A percentile compares a stretch with the other conserved stretches of the same genome.
Conservation (phyloP, 331 rosid genomes). For the Rhamnella rubrinervis region DNA sequence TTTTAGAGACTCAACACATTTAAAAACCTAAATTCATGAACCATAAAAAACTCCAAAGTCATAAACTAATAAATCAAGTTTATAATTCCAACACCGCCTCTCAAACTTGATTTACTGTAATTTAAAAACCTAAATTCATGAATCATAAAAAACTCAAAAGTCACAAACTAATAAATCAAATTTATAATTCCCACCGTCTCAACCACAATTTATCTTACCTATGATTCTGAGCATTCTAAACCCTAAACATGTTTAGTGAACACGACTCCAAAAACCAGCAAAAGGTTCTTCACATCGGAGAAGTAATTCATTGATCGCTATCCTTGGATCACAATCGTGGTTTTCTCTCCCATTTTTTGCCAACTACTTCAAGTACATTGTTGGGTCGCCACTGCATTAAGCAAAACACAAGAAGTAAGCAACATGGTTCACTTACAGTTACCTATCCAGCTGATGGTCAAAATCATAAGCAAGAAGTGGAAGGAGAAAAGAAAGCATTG, state of each 20-base stretch:
- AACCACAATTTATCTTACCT: slow-evolving; percentile 73
- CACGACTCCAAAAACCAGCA: slow-evolving; percentile 94
- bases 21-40: no score
- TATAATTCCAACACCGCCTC: no score
- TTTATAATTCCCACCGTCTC: slow-evolving; percentile 30
- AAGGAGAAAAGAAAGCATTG: no score
- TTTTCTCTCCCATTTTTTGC: slow-evolving; percentile 62
- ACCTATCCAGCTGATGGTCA: no score
- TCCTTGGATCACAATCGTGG: slow-evolving; percentile 67
- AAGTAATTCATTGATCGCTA: slow-evolving; percentile 89
- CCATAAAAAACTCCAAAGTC: no score
- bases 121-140: no score
- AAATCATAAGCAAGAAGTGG: no score
- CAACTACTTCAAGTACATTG: slow-evolving; percentile 73
- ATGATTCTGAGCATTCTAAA: slow-evolving; percentile 68
- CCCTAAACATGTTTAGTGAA: slow-evolving; percentile 62
- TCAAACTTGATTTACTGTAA: no score
- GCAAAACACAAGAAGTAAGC: neutral
- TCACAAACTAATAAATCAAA: no score
- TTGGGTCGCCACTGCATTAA: slow-evolving; percentile 90
- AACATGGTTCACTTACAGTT: neutral
- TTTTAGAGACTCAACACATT: no score
- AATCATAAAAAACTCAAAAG: no score
- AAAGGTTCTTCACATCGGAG: slow-evolving; percentile 50
- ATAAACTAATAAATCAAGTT: no score